A percentile compares a stretch with the other conserved stretches of the same genome.
phyloP scores from a whole-genome alignment of 2,329 filamentous ascomycete species.

The Phyllosticta capitalensis region DNA sequence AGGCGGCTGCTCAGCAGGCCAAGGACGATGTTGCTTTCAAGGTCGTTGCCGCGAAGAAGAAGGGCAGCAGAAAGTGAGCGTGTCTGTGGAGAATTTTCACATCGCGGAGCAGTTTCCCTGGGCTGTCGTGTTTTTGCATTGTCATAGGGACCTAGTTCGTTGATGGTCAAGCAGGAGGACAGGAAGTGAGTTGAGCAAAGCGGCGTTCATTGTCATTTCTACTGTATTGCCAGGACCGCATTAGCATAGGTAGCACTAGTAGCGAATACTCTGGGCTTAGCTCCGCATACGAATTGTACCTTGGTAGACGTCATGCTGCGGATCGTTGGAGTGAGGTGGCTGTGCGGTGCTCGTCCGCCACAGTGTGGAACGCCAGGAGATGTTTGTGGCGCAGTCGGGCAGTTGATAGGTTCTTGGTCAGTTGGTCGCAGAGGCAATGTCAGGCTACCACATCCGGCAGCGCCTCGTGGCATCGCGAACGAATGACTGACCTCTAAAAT shows the following conservation, averaged over 20 bases:
- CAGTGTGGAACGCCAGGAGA: not conserved
- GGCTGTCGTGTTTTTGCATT: too few relatives aligned
- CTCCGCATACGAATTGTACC: not conserved
- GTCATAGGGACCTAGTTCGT: too few relatives aligned
- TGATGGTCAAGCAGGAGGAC: too few relatives aligned
- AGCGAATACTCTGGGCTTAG: not conserved
- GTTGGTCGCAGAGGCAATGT: not conserved
- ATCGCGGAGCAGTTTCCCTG: too few relatives aligned
- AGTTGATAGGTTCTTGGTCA: not conserved
- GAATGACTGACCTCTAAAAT: not conserved
- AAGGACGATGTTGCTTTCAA: conserved; percentile 61
- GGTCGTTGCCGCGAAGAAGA: conserved; percentile 87
- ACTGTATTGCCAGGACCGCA: not conserved
- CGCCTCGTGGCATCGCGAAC: not conserved
- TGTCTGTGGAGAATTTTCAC: not conserved
- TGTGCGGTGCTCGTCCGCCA: not conserved
- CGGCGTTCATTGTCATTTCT: not conserved
- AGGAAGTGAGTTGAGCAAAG: not conserved
- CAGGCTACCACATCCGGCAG: not conserved
- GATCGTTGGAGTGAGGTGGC: not conserved
- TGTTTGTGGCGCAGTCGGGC: not conserved
- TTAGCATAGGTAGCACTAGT: not conserved
- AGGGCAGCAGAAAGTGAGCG: conserved; percentile 44
- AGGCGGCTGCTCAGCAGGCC: conserved; percentile 14
- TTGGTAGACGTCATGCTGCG: not conserved